Evolutionary conservation across 352 stramenopile genomes (phyloP).

Genomic region (Detonula confervacea): DNA sequence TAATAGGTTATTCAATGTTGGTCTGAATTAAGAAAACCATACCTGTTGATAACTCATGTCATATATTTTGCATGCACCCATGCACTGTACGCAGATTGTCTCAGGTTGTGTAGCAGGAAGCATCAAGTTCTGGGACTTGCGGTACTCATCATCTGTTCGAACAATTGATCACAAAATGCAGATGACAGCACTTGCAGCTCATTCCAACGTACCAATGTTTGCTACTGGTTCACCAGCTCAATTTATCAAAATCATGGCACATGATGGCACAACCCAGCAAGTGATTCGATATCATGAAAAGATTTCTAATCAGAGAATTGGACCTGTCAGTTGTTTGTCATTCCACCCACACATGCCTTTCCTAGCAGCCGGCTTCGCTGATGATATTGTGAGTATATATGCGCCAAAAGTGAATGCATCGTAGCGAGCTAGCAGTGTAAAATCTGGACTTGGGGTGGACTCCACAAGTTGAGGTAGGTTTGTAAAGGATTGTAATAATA

Average conservation of each 20-base stretch:
- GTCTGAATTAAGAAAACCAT: background rate
- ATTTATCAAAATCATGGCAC: conserved; percentile 98
- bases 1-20: conserved; percentile 8
- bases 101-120: conserved; percentile 93
- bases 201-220: conserved; percentile 95
- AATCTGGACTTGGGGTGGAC: too few relatives aligned
- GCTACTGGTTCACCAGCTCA: conserved; percentile 97
- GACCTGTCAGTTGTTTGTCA: conserved; percentile 94
- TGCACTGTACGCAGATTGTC: conserved; percentile 88
- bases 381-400: conserved; percentile 95
- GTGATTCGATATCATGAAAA: conserved; percentile 92
- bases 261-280: conserved; percentile 87
- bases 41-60: background rate
- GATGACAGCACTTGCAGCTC: conserved; percentile 96
- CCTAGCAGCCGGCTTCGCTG: conserved; percentile 93
- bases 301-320: conserved; percentile 95
- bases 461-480: background rate
- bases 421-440: background rate
- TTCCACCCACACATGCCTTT: conserved; percentile 97
- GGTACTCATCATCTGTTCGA: conserved; percentile 74
- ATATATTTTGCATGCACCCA: conserved; percentile 82
- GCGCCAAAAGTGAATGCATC: conserved; percentile 42
- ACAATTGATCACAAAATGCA: conserved; percentile 88
- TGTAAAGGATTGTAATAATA: too few relatives aligned
- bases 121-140: conserved; percentile 97